Evolutionary conservation across 768 basidiomycete genomes (phyloP), one percentile per base, ranked within the genome.

Genomic region (Amanita rubescens): DNA sequence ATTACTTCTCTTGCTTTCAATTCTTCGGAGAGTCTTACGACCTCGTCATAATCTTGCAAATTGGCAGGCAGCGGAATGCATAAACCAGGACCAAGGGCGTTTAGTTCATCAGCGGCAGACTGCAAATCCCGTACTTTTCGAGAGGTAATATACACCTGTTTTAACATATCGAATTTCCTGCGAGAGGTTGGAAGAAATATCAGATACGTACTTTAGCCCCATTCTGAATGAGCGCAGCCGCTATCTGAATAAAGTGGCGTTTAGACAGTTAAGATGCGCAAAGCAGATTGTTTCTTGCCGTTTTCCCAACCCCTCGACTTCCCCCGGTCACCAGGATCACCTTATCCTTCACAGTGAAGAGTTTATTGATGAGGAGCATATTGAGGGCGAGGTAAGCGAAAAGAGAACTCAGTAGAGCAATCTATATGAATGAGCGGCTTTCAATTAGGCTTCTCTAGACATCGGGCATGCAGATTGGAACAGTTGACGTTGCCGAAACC

Each of bases 291-390:
- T 37, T 20, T 14, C 70, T 56, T 47, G 76, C 80, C 80, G 81
- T 82, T 69, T 81, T 84, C 4, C 85, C 83, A 27, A 85, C 75
- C 5, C 84, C 84, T 54, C 80, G 70, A 25, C 78, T 81, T 10
- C 84, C 85, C 6, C 85, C 85, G 3, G 83, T 85, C 35, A 84
- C 73, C 20, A 87, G 70, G 4, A 83, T 81, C 14, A 78, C 70
- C 55, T 76, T 80, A 22, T 69, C 77, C 32, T 72, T 63, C 53
- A 84, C 80, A 55, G 70, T 59, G 61, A 84, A 84, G 15, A 80
- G 62, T 33, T 67, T 68, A 14, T 37, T 49, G 47, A 49, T 17
- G 17, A 49, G 35, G 32, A 49, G 47, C 47, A 49, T 49, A 14
- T 14, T 24, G 10, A 24, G 33, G 19, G 14, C 14, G 22, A 35